Evolutionary conservation across 306 rosid genomes (phyloP).

Genomic region (Cucumis cinereus): DNA sequence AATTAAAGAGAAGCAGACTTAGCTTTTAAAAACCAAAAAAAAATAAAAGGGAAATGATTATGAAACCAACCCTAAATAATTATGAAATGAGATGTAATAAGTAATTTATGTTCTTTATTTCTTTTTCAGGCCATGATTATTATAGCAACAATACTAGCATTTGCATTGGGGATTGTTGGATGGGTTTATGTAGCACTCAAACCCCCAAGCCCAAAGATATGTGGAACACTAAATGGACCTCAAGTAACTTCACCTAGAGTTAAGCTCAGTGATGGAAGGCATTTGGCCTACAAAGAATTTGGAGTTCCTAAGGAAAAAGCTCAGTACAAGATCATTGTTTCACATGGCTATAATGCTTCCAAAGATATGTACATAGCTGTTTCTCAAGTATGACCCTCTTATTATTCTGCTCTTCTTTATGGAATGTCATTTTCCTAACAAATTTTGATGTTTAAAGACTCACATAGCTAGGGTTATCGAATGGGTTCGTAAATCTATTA

Average conservation of each 20-base stretch:
- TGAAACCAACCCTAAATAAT: no score
- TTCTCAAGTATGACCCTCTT: slow-evolving; percentile 30
- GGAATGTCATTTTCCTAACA: no score
- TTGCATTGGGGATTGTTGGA: background rate
- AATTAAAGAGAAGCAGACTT: no score
- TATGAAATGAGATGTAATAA: no score
- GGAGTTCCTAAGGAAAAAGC: background rate
- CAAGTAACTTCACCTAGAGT: background rate
- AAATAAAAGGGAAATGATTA: no score
- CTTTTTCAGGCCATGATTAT: background rate
- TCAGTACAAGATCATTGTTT: background rate
- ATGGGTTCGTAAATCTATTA: no score
- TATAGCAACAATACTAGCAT: background rate
- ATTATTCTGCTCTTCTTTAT: background rate
- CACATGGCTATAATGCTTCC: slow-evolving; percentile 49
- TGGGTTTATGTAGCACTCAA: background rate
- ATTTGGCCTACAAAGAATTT: background rate
- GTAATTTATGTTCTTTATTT: no score
- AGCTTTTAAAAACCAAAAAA: no score
- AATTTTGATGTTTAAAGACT: no score
- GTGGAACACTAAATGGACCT: background rate
- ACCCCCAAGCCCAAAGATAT: background rate
- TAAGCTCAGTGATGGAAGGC: background rate
- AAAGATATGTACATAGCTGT: slow-evolving; percentile 33
- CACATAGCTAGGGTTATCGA: no score